Evolutionary conservation across 192 early-diverging fungal genomes (phyloP), one percentile per base, ranked within the genome.

Genomic region (Coemansia reversa): DNA sequence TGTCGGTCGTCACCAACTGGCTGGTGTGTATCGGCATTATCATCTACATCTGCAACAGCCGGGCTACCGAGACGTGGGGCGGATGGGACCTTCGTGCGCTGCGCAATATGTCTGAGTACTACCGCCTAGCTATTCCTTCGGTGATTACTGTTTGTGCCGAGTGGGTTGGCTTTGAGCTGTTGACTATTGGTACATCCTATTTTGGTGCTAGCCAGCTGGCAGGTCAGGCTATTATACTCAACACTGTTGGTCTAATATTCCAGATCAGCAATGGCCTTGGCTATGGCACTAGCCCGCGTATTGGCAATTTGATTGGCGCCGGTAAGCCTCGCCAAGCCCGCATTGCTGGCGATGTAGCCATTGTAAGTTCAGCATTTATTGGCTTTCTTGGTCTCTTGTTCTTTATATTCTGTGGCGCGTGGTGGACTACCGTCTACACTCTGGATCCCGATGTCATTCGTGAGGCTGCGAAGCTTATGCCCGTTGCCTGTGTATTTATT

Each of bases 11-110:
- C 16, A 87, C 87, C 1, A 87, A 92, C 69, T 86, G 84, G 77
- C 60, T 90, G 53, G 82, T 94, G 75, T 66, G 89, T 7, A 16
- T 86, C 14, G 62, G 90, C 0, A 75, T 90, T 6, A 12, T 89
- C 0, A 27, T 88, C 23, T 97, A 94, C 48, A 85, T 85, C 11
- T 61, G 74, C 33, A 55, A 55, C 49, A 84, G 84, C 25, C 79
- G 87, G 24, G 92, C 91, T 42, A 67, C 64, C n/a, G 84, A 91
- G 32, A 85, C 84, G 9, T 98, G 92, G 94, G 93, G 92, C 50
- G 94, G 93, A 3, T 94, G 89, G 88, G 86, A 88, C 12, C 66
- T 74, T 16, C 84, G 86, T 33, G 86, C 88, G 6, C 69, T 93
- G 53, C 72, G 84, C 56, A 84, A 81, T 39, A 88, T 88, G 86